A percentile compares a stretch with the other conserved stretches of the same genome.
phyloP scores from a whole-genome alignment of 805 yeast species.

The Yarrowia sp. region DNA sequence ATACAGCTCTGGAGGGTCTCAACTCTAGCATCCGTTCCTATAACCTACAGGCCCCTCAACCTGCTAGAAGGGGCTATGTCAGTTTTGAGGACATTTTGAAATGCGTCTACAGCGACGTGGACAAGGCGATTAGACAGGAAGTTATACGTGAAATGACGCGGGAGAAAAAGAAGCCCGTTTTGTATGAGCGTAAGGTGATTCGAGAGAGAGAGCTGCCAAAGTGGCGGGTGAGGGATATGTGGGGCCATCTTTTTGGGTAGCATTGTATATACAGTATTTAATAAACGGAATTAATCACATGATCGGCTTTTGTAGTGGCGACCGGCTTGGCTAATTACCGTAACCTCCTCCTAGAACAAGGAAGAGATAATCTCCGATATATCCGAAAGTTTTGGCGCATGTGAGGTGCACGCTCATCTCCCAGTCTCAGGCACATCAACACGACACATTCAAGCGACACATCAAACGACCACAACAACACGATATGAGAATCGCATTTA shows the following conservation, averaged over 20 bases:
- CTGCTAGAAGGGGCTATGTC: slow-evolving; percentile 58
- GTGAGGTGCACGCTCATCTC: slow-evolving; percentile 6
- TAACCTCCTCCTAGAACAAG: background rate
- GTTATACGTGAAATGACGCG: slow-evolving; percentile 5
- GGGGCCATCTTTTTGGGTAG: slow-evolving; percentile 11
- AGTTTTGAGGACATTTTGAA: slow-evolving; percentile 46
- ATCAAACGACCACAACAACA: background rate
- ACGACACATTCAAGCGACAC: background rate
- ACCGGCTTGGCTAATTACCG: background rate
- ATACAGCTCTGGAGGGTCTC: slow-evolving; percentile 42
- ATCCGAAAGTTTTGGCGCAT: background rate
- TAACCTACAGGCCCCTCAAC: slow-evolving; percentile 61
- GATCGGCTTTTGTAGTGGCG: too few species aligned
- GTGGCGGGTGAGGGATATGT: slow-evolving; percentile 22
- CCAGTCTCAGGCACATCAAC: background rate
- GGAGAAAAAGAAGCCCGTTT: background rate
- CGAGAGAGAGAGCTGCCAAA: slow-evolving; percentile 23
- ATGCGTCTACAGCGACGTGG: slow-evolving; percentile 42
- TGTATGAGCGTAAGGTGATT: slow-evolving; percentile 8
- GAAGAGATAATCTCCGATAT: slow-evolving; percentile 5
- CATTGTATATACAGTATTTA: too few species aligned
- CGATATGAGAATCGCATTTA: slow-evolving; percentile 67
- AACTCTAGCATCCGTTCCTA: slow-evolving; percentile 56
- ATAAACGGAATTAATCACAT: background rate
- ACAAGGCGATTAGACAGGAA: slow-evolving; percentile 27